Percentiles rank a stretch among this genome's conserved stretches.
Evolutionary conservation across 106 monocot species (phyloP).

Genomic region (Dendrobium catenatum): DNA sequence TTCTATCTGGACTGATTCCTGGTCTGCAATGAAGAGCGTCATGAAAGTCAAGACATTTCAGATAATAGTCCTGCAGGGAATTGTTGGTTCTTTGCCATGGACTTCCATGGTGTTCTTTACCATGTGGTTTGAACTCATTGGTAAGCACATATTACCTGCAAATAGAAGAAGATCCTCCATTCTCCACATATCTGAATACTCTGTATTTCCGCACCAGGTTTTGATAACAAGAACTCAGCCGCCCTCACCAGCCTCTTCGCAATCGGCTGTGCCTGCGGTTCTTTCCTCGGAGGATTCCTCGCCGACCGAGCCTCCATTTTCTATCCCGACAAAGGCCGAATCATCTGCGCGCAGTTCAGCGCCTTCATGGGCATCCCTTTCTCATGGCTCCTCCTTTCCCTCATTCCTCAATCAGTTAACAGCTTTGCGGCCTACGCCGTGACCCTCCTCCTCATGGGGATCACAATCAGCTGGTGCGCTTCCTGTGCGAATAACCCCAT

Average conservation of each 20-base stretch:
- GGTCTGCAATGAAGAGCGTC: constrained; percentile 57
- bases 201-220: constrained; percentile 36
- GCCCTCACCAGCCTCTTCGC: constrained; percentile 79
- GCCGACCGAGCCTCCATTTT: constrained; percentile 54
- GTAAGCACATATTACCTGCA: constrained; percentile 20
- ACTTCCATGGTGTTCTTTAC: constrained; percentile 97
- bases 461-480: constrained; percentile 88
- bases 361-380: constrained; percentile 94
- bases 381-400: constrained; percentile 64
- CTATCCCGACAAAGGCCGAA: constrained; percentile 62
- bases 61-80: constrained; percentile 88
- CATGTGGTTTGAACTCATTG: constrained; percentile 99
- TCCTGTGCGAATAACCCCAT: constrained; percentile 93
- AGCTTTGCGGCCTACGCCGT: constrained; percentile 44
- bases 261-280: constrained; percentile 64
- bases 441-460: constrained; percentile 85
- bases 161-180: not conserved
- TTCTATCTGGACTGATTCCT: constrained; percentile 61
- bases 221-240: constrained; percentile 73
- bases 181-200: not conserved
- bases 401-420: constrained; percentile 53
- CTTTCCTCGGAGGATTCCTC: constrained; percentile 64
- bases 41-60: constrained; percentile 91
- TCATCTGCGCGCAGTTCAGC: constrained; percentile 95
- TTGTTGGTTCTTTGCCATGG: constrained; percentile 91